These are phyloP conservation scores for carrot (Daucus carota) DNA, from an alignment of 129 eudicot genomes.

Conservation along the genomic window DNA sequence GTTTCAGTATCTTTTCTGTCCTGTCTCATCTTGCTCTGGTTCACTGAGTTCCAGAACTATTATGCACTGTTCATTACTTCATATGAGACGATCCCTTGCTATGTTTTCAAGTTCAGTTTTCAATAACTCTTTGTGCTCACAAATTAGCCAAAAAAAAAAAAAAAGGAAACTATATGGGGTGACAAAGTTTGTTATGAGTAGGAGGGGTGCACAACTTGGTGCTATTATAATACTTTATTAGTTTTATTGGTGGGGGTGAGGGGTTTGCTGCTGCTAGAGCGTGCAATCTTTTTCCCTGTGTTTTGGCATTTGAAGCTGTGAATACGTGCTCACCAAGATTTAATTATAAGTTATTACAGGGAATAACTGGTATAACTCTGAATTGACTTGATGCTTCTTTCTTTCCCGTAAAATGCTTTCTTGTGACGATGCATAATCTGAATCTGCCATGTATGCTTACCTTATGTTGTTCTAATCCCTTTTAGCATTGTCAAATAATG, in stretches of 20 bases:
- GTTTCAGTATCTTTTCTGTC: neutral
- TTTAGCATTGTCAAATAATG: slow-evolving; percentile 2
- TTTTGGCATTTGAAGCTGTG: neutral
- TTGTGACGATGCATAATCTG: neutral
- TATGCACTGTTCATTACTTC: neutral
- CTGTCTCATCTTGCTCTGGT: neutral
- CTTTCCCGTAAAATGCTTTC: neutral
- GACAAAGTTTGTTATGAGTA: neutral
- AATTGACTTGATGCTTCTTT: neutral
- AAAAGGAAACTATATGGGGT: too few relatives aligned
- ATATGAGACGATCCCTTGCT: neutral
- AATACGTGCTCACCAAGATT: neutral
- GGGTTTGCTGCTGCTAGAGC: neutral
- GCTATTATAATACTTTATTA: too few relatives aligned
- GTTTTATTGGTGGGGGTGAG: neutral
- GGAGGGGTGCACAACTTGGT: neutral
- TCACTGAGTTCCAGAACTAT: neutral
- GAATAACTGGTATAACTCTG: neutral
- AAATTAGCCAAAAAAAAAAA: too few relatives aligned
- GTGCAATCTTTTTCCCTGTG: neutral
- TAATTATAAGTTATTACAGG: neutral
- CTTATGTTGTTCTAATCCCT: neutral
- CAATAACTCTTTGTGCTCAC: too few relatives aligned
- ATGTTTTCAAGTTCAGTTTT: neutral
- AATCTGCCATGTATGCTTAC: neutral